These are phyloP conservation scores for Quercus berberidifolia DNA, from an alignment of 306 rosid species.

Conservation along the genomic window DNA sequence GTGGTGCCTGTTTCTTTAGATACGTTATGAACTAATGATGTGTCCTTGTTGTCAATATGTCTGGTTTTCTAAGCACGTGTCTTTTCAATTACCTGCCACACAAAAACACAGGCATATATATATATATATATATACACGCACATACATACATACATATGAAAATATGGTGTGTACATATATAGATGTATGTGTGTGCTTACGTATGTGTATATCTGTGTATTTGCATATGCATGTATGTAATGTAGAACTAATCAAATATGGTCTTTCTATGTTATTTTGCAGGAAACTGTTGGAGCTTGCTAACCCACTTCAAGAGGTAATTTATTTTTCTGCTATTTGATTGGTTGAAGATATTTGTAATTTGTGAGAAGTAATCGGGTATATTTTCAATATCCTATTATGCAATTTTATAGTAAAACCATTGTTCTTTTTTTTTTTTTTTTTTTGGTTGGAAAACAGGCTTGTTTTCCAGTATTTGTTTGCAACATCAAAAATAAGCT, in stretches of 20 bases:
- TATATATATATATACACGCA: too few species aligned
- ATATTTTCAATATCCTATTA: background rate
- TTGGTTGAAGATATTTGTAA: background rate
- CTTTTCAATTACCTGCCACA: background rate
- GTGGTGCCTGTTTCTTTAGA: slow-evolving; percentile 5
- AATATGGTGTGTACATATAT: too few species aligned
- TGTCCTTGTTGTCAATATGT: background rate
- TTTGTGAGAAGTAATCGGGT: slow-evolving; percentile 7
- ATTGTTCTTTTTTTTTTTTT: background rate
- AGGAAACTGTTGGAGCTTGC: slow-evolving; percentile 39
- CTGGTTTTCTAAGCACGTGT: background rate
- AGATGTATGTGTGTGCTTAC: background rate
- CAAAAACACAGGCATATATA: background rate
- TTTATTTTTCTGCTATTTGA: slow-evolving; percentile 14
- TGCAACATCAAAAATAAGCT: too few species aligned
- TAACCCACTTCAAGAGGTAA: slow-evolving; percentile 47
- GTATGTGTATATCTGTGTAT: background rate
- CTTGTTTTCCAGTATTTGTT: too few species aligned
- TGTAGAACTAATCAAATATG: background rate
- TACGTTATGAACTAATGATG: background rate
- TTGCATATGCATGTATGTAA: background rate
- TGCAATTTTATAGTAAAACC: background rate
- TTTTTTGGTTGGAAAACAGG: too few species aligned
- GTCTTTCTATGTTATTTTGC: slow-evolving; percentile 20
- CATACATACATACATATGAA: too few species aligned